Evolutionary conservation across 1,139 yeast species (phyloP).

Genomic region (Suhomyces anneliseae): DNA sequence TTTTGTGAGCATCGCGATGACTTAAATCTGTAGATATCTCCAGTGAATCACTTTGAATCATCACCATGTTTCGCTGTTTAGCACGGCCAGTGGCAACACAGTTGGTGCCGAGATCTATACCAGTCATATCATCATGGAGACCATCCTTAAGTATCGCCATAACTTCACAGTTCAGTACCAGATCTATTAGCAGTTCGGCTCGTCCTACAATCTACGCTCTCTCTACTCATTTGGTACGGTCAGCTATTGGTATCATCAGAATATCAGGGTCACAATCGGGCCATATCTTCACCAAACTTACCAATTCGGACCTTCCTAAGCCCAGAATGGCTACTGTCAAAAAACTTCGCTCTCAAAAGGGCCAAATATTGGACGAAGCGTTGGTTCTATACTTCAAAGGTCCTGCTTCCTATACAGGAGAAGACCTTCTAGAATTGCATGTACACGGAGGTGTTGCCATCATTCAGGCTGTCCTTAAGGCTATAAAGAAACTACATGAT

Average conservation of each 20-base stretch:
- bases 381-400: constrained; percentile 64
- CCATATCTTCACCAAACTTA: constrained; percentile 47
- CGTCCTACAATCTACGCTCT: constrained; percentile 82
- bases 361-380: constrained; percentile 69
- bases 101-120: not conserved
- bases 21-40: too few species aligned
- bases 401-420: constrained; percentile 92
- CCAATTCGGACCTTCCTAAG: constrained; percentile 42
- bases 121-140: not conserved
- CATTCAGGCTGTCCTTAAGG: constrained; percentile 61
- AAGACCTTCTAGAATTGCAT: constrained; percentile 83
- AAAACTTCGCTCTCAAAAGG: constrained; percentile 46
- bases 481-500: constrained; percentile 56
- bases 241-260: constrained; percentile 87
- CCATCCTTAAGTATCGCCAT: too few species aligned
- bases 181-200: not conserved
- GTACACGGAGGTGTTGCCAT: constrained; percentile 94
- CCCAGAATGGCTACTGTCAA: constrained; percentile 60
- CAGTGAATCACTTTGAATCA: not conserved
- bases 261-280: constrained; percentile 70
- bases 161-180: too few species aligned
- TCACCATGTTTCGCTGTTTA: not conserved
- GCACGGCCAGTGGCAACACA: not conserved
- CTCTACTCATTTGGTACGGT: constrained; percentile 76
- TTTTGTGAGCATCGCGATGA: not conserved